Evolutionary conservation across 805 yeast species (phyloP).

Genomic region (Candida easanensis): DNA sequence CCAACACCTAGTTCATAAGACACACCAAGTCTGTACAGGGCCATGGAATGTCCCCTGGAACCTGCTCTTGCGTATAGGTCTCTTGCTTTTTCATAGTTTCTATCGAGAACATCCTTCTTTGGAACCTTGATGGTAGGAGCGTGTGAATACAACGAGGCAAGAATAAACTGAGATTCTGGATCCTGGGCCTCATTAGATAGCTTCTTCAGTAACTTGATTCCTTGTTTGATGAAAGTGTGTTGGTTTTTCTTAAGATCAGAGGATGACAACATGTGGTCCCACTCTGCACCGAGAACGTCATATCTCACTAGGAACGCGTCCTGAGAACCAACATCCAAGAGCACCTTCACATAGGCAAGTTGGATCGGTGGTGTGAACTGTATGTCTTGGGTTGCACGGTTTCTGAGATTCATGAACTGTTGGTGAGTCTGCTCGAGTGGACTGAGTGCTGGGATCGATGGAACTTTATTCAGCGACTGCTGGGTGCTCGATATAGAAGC

Average conservation of each 20-base stretch:
- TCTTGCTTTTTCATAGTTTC: slow-evolving; percentile 60
- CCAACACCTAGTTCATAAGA: slow-evolving; percentile 69
- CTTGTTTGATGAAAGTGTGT: slow-evolving; percentile 52
- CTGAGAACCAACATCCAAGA: slow-evolving; percentile 3
- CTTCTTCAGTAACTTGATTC: slow-evolving; percentile 58
- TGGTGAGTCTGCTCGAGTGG: slow-evolving; percentile 9
- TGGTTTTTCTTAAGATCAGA: slow-evolving; percentile 50
- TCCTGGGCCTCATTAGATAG: slow-evolving; percentile 47
- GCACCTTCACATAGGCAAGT: slow-evolving; percentile 4
- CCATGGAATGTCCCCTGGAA: slow-evolving; percentile 51
- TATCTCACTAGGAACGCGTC: slow-evolving; percentile 27
- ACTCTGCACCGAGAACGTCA: slow-evolving; percentile 47
- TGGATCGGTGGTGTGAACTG: slow-evolving; percentile 3
- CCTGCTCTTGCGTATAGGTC: slow-evolving; percentile 61
- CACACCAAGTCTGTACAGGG: slow-evolving; percentile 68
- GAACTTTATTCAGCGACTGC: neutral
- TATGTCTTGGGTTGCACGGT: neutral
- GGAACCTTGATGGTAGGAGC: slow-evolving; percentile 43
- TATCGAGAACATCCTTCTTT: slow-evolving; percentile 46
- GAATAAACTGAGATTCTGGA: slow-evolving; percentile 54
- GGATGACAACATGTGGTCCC: slow-evolving; percentile 31
- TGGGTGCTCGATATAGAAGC: neutral
- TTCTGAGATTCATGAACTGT: slow-evolving; percentile 1
- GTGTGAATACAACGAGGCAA: slow-evolving; percentile 62
- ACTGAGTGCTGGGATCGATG: slow-evolving; percentile 3